phyloP scores from a whole-genome alignment of 1,284 basidiomycete species.

The Ganoderma sinense region DNA sequence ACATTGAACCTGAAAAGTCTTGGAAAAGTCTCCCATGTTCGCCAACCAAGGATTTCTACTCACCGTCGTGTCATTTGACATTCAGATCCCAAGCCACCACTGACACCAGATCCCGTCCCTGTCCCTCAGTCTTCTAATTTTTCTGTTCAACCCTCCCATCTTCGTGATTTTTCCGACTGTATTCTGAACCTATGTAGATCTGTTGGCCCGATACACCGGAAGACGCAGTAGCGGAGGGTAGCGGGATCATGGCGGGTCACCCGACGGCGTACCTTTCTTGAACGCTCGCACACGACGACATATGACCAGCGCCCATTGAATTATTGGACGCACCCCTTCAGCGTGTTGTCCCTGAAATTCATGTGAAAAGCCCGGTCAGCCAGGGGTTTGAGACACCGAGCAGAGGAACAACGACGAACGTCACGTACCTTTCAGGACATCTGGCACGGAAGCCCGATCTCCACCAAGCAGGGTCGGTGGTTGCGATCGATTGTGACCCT shows the following conservation, averaged over 20 bases:
- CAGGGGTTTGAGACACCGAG: not conserved
- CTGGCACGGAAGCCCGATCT: not conserved
- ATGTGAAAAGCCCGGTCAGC: constrained; percentile 1
- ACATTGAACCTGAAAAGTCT: not conserved
- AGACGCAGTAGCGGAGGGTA: not conserved
- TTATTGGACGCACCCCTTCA: not conserved
- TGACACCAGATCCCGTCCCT: not conserved
- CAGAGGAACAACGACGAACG: not conserved
- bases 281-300: not conserved
- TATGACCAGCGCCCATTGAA: not conserved
- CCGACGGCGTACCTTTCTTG: not conserved
- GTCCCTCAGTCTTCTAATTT: not conserved
- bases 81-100: not conserved
- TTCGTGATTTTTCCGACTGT: not conserved
- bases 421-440: not conserved
- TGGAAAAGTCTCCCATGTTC: too few species aligned
- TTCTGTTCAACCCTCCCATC: not conserved
- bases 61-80: not conserved
- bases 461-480: not conserved
- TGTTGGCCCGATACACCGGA: not conserved
- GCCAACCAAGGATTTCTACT: not conserved
- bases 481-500: not conserved
- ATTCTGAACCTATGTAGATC: not conserved
- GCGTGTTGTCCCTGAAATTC: not conserved
- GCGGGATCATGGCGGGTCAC: not conserved